Evolutionary conservation across 495 filamentous ascomycete species (phyloP), one percentile per base, ranked within the genome.

Genomic region (Daldinia bambusicola): DNA sequence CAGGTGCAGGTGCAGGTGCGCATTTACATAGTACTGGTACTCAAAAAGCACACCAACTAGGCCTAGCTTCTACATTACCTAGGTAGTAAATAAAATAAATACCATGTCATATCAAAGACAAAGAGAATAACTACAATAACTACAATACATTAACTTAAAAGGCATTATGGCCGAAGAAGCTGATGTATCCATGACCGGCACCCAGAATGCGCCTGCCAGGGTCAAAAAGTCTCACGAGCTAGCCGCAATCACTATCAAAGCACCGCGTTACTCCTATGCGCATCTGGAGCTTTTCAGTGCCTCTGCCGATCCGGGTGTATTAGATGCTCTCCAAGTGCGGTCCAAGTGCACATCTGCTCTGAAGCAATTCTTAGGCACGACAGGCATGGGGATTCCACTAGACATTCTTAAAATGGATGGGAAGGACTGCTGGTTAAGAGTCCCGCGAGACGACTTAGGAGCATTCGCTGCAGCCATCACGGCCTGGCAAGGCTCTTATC

Each of bases 301-400:
- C 10, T 50, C 58, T 20, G 26, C 67, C 12, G 37, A 67, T 16
- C 53, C 61, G 2, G 61, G 16, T n/a, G 67, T 70, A 2, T 80
- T 95, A 37, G 94, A 98, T 80, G 82, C 85, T 32, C 84, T 97
- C 37, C 94, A 92, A 52, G 86, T 88, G 36, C 90, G 89, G 40
- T 86, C 90, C 0, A 88, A 93, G 73, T 88, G 95, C 56, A 89
- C 87, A 20, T 78, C 90, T 32, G 91, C 93, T 0, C 82, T 97
- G 0, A 85, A 84, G 8, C 91, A 94, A 74, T 97, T 92, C 80
- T 88, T 97, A 18, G 95, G 95, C 8, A 73, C 91, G 34, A 87
- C 88, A 2, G 95, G 95, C 36, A 83, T 90, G 5, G 87, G 90
- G 1, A 93, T 97, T 20, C 82, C 90, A 0, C 79, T 97, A 66